phyloP scores from a whole-genome alignment of 169 alveolate genomes.

The Cyclospora cayetanensis region DNA sequence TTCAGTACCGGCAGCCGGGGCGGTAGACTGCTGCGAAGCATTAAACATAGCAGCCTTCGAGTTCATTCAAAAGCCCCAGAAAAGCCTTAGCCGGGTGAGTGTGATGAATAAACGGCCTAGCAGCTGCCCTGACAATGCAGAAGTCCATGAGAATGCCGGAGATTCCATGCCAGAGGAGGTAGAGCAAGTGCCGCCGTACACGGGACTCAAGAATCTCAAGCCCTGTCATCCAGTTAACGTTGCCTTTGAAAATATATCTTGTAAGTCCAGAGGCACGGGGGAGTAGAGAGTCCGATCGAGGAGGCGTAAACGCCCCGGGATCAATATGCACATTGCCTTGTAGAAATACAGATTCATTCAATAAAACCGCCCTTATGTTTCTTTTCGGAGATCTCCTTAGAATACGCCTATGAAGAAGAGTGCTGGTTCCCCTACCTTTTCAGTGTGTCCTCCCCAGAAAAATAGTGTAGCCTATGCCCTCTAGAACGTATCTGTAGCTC shows the following conservation, averaged over 20 bases:
- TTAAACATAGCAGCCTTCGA: slow-evolving; percentile 49
- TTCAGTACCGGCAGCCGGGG: slow-evolving; percentile 55
- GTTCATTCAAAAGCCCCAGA: slow-evolving; percentile 26
- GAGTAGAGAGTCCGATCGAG: too few species aligned
- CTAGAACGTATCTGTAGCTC: too few species aligned
- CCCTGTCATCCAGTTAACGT: slow-evolving; percentile 24
- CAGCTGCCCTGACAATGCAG: neutral
- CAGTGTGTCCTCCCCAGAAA: neutral
- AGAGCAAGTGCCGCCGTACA: slow-evolving; percentile 27
- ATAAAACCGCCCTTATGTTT: neutral
- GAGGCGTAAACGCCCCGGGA: too few species aligned
- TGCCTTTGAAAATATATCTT: slow-evolving; percentile 14
- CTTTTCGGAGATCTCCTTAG: neutral
- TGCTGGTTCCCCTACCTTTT: neutral
- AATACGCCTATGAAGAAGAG: too few species aligned
- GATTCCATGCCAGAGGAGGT: neutral
- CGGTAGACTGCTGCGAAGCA: slow-evolving; percentile 62
- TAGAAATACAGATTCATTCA: neutral
- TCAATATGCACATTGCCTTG: neutral
- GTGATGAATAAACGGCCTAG: neutral
- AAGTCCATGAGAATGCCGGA: neutral
- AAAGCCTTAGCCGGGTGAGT: slow-evolving; percentile 18
- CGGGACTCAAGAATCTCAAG: slow-evolving; percentile 7
- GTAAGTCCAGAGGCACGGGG: slow-evolving; percentile 31
- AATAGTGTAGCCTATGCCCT: too few species aligned